Conservation (phyloP, 495 filamentous ascomycete species). For the Trichodelitschia bisporula region DNA sequence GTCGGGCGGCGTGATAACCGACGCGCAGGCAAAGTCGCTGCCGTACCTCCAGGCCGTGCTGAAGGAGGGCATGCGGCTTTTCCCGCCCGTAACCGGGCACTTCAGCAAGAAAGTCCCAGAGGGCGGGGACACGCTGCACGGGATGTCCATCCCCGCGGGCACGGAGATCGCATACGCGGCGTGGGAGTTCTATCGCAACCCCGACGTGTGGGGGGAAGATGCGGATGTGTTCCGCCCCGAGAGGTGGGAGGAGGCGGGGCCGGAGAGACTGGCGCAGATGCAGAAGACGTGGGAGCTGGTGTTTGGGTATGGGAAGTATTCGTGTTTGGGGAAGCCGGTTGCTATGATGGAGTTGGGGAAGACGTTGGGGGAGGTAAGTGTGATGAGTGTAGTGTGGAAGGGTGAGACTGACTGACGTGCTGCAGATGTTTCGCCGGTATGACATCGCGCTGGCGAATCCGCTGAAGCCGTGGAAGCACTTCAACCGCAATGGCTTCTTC, state of each 20-base stretch:
- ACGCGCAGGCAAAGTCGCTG: constrained; percentile 2
- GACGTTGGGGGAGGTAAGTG: constrained; percentile 28
- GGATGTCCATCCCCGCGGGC: constrained; percentile 4
- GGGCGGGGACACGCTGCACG: constrained; percentile 4
- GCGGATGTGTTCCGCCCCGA: constrained; percentile 5
- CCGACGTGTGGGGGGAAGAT: constrained; percentile 2
- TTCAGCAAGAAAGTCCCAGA: constrained; percentile 4
- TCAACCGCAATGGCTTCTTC: no score
- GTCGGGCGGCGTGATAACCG: constrained; percentile 1
- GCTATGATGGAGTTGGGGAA: constrained; percentile 25
- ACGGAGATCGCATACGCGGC: constrained; percentile 4
- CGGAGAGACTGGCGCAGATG: constrained; percentile 4
- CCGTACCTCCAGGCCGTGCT: constrained; percentile 9
- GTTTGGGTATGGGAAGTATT: constrained; percentile 17
- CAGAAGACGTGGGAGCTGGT: constrained; percentile 4
- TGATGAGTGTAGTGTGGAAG: no score
- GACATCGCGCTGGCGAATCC: constrained; percentile 21
- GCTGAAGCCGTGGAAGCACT: constrained; percentile 21
- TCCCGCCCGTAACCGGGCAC: constrained; percentile 5
- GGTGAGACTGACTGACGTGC: no score
- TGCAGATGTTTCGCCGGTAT: constrained; percentile 15
- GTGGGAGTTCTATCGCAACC: not conserved
- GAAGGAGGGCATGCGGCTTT: constrained; percentile 4
- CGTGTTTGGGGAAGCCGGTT: constrained; percentile 17
- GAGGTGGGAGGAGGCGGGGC: constrained; percentile 5